A percentile compares a stretch with the other conserved stretches of the same genome.
Evolutionary conservation across 192 early-diverging fungal genomes (phyloP).

Genomic region (Mortierella hygrophila): DNA sequence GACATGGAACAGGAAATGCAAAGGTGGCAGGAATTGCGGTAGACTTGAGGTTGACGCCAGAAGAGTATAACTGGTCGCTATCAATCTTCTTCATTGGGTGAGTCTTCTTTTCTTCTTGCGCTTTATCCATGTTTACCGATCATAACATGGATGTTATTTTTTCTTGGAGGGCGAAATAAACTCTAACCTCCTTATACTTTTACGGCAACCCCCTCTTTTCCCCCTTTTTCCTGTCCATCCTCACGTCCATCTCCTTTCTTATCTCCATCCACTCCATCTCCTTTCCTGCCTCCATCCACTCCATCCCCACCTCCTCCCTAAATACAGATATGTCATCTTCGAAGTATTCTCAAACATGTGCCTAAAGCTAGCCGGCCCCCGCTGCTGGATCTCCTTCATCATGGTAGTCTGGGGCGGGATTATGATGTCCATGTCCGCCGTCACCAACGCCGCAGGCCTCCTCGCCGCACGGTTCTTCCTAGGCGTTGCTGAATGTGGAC

Average conservation of each 20-base stretch:
- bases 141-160: not conserved
- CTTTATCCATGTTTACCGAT: not conserved
- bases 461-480: constrained; percentile 67
- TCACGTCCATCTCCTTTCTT: too few relatives aligned
- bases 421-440: constrained; percentile 62
- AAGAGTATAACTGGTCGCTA: constrained; percentile 68
- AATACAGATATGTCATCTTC: constrained; percentile 63
- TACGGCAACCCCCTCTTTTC: too few relatives aligned
- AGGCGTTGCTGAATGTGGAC: constrained; percentile 66
- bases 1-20: constrained; percentile 61
- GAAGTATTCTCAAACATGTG: constrained; percentile 77
- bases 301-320: not conserved
- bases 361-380: constrained; percentile 66
- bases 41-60: constrained; percentile 59
- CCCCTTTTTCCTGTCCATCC: too few relatives aligned
- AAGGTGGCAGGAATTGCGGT: constrained; percentile 62
- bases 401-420: constrained; percentile 67
- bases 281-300: not conserved
- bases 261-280: too few relatives aligned
- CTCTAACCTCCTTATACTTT: not conserved
- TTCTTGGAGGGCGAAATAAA: not conserved
- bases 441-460: constrained; percentile 51
- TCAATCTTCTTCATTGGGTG: constrained; percentile 76
- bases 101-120: not conserved
- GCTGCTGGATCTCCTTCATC: constrained; percentile 65